These are phyloP conservation scores for Fusarium euwallaceae DNA, from an alignment of 2,329 filamentous ascomycete species.

Conservation along the genomic window DNA sequence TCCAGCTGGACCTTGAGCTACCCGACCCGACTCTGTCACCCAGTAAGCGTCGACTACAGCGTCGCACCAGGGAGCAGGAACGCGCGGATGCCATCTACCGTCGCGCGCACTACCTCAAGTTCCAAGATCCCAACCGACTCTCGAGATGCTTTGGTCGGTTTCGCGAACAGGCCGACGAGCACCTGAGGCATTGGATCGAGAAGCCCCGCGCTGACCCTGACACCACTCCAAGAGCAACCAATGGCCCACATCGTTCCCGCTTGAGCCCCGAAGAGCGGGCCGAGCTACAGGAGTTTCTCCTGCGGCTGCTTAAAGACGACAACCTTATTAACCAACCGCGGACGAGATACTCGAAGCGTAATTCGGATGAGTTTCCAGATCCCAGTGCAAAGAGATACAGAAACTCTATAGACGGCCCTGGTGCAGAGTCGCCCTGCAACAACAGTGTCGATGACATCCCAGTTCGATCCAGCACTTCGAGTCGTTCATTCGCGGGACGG, in stretches of 20 bases:
- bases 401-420: slow-evolving; percentile 21
- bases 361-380: slow-evolving; percentile 38
- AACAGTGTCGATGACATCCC: slow-evolving; percentile 38
- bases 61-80: slow-evolving; percentile 40
- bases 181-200: slow-evolving; percentile 37
- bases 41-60: slow-evolving; percentile 37
- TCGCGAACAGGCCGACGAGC: slow-evolving; percentile 35
- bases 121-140: slow-evolving; percentile 29
- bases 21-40: slow-evolving; percentile 45
- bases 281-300: slow-evolving; percentile 44
- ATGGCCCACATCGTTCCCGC: slow-evolving; percentile 41
- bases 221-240: slow-evolving; percentile 23
- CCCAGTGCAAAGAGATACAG: slow-evolving; percentile 34
- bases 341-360: slow-evolving; percentile 37
- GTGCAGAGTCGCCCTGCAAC: slow-evolving; percentile 5
- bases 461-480: slow-evolving; percentile 38
- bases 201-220: slow-evolving; percentile 39
- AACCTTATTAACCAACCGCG: slow-evolving; percentile 22
- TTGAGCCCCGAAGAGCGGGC: slow-evolving; percentile 38
- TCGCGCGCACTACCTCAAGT: slow-evolving; percentile 40
- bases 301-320: slow-evolving; percentile 32
- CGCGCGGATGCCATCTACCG: slow-evolving; percentile 42
- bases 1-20: slow-evolving; percentile 41
- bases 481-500: slow-evolving; percentile 22
- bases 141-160: slow-evolving; percentile 43